phyloP scores from a whole-genome alignment of 495 filamentous ascomycete species.

The Penicillium cataractarum region DNA sequence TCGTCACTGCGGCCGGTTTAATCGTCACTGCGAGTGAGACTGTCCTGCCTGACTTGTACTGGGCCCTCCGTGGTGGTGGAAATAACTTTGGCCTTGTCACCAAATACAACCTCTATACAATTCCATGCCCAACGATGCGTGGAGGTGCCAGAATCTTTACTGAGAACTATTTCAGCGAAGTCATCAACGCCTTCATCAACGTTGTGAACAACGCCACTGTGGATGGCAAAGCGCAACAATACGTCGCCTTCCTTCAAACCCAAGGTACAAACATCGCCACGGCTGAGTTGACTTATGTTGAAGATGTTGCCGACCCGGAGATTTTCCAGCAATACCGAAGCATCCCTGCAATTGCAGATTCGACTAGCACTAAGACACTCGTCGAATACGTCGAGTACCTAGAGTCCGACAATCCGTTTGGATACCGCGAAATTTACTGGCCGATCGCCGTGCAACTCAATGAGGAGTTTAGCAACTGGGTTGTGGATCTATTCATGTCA shows the following conservation, averaged over 20 bases:
- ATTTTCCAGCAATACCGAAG: conserved; percentile 47
- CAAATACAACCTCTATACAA: conserved; percentile 45
- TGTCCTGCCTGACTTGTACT: conserved; percentile 49
- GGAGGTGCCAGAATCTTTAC: conserved; percentile 49
- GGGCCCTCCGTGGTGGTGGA: conserved; percentile 55
- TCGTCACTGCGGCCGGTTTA: conserved; percentile 48
- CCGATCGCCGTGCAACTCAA: conserved; percentile 43
- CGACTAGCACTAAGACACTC: conserved; percentile 45
- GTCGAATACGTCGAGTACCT: conserved; percentile 49
- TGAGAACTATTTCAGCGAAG: conserved; percentile 41
- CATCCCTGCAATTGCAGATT: conserved; percentile 40
- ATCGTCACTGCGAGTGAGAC: conserved; percentile 45
- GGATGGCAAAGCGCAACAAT: conserved; percentile 51
- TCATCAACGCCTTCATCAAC: conserved; percentile 42
- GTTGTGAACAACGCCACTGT: conserved; percentile 36
- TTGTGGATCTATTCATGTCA: conserved; percentile 41
- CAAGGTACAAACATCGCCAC: conserved; percentile 35
- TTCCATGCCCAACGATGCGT: conserved; percentile 38
- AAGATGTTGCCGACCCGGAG: conserved; percentile 40
- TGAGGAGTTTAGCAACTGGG: conserved; percentile 36
- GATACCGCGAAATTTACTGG: conserved; percentile 50
- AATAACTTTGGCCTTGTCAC: conserved; percentile 57
- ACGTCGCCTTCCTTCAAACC: conserved; percentile 43
- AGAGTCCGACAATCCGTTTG: conserved; percentile 41
- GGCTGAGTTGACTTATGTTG: conserved; percentile 45